Evolutionary conservation across 1,139 yeast genomes (phyloP).

Genomic region (Hansenula lynferdii): DNA sequence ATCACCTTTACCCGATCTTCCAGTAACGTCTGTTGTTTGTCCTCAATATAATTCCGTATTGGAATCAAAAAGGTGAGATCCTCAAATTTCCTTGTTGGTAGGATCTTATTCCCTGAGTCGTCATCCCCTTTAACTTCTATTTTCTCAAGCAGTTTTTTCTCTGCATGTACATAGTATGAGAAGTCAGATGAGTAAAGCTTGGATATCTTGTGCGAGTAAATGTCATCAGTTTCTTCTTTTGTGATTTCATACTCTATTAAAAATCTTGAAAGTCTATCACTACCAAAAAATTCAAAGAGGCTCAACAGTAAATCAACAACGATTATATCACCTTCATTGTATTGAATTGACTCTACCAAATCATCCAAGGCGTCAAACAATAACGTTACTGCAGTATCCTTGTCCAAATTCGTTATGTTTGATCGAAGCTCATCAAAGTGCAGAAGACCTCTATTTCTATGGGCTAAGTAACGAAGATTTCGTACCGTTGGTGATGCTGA

Average conservation of each 20-base stretch:
- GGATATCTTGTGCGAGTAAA: conserved; percentile 36
- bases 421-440: conserved; percentile 46
- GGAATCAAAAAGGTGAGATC: not conserved
- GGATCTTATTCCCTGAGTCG: not conserved
- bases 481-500: conserved; percentile 66
- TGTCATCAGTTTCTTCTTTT: conserved; percentile 42
- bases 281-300: conserved; percentile 43
- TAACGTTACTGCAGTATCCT: conserved; percentile 25
- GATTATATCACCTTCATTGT: conserved; percentile 59
- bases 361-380: conserved; percentile 46
- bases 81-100: not conserved
- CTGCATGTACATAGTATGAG: conserved; percentile 14
- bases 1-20: conserved; percentile 19
- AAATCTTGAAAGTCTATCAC: conserved; percentile 50
- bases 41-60: conserved; percentile 18
- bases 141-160: conserved; percentile 18
- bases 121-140: conserved; percentile 6
- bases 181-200: conserved; percentile 16
- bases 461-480: conserved; percentile 68
- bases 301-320: conserved; percentile 44
- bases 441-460: conserved; percentile 76
- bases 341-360: conserved; percentile 47
- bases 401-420: conserved; percentile 13
- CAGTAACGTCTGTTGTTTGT: conserved; percentile 30
- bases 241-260: conserved; percentile 60